Evolutionary conservation across 352 stramenopile genomes (phyloP), one percentile per base, ranked within the genome.

Genomic region (Phytophthora meadii): DNA sequence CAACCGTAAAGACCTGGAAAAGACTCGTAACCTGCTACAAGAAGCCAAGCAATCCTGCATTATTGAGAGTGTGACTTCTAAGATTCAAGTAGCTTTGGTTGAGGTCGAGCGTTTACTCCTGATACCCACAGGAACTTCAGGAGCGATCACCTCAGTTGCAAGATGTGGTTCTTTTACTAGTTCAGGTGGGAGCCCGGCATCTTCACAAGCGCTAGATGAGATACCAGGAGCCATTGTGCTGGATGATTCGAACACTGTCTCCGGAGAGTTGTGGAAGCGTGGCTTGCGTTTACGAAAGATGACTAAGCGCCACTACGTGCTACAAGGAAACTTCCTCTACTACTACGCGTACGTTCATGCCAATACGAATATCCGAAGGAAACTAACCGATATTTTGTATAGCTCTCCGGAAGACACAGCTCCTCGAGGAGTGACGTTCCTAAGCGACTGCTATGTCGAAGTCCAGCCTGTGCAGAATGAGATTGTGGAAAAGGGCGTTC

Each of bases 291-390:
- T 96, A n/a, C 84, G 88, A 2, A 85, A 93, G 42, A 95, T 96
- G 87, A 94, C 89, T 71, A 92, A 90, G 66, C 81, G 85, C 32
- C 79, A 94, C 65, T 95, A 94, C 70, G 82, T 90, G 19, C 66
- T 97, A 14, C 87, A 95, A 59, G 88, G 88, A 62, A 94, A 92
- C 42, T 97, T 97, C 52, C 80, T 96, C 19, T 96, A 96, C 70
- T 95, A 93, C 59, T 95, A 94, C 58, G 72, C 83, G 79, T 92
- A 77, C 49, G 73, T 77, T 17, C 14, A 41, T 40, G 40, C 40
- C 55, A 11, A n/a, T 14, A 14, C n/a, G 22, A 22, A 54, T 32
- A 5, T 9, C 50, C 2, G 8, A 17, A 4, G 15, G 48, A 7
- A 15, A 42, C 37, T 4, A 39, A 27, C 27, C 62, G 30, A 68